Evolutionary conservation across 2,329 filamentous ascomycete species (phyloP).

Genomic region (Ceratocystis colombiana): DNA sequence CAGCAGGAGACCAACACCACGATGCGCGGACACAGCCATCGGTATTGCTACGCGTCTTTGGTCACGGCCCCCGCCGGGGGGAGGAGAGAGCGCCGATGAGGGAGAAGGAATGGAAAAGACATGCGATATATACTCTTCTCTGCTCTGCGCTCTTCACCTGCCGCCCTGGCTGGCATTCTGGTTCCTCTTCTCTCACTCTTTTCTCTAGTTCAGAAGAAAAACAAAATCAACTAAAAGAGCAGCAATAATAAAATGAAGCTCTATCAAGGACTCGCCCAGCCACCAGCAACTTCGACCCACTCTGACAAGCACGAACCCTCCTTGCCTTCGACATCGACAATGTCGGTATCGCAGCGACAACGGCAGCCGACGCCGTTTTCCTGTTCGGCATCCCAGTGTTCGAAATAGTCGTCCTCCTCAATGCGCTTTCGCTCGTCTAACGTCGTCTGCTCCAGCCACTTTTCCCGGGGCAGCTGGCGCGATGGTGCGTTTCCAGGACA

Average conservation of each 20-base stretch:
- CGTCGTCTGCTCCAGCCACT: constrained; percentile 74
- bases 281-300: constrained; percentile 95
- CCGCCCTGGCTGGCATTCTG: not conserved
- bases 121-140: not conserved
- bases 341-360: constrained; percentile 93
- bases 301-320: constrained; percentile 89
- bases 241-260: constrained; percentile 11
- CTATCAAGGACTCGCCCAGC: constrained; percentile 53
- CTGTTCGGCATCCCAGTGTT: constrained; percentile 71
- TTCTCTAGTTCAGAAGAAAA: constrained; percentile 22
- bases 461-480: constrained; percentile 68
- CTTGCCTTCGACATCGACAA: constrained; percentile 95
- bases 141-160: no score
- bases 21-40: not conserved
- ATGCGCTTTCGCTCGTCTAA: constrained; percentile 69
- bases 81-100: no score
- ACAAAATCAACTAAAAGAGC: constrained; percentile 17
- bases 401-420: constrained; percentile 96
- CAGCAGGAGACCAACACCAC: no score
- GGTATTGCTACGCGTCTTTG: not conserved
- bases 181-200: not conserved
- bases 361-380: constrained; percentile 96
- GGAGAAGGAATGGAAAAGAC: not conserved
- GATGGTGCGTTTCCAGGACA: constrained; percentile 91
- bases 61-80: not conserved